These are phyloP conservation scores for Penicillium flavigenum DNA, from an alignment of 495 filamentous ascomycete species.

Conservation along the genomic window DNA sequence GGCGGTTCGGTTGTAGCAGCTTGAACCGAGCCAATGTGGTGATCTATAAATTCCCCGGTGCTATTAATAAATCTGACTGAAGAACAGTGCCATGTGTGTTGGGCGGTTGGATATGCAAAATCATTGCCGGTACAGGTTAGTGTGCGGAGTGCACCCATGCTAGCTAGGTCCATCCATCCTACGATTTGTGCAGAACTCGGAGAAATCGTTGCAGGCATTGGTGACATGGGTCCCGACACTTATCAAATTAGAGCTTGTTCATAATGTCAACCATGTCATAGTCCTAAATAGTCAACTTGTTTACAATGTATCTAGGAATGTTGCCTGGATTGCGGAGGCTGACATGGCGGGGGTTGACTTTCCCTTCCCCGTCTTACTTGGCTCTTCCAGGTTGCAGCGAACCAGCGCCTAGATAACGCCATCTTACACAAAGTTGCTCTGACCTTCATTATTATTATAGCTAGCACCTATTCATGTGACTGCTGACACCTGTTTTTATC, in stretches of 20 bases:
- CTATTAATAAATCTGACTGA: conserved; percentile 28
- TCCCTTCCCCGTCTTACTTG: background rate
- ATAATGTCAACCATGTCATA: background rate
- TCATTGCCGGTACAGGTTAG: conserved; percentile 31
- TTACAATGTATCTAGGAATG: background rate
- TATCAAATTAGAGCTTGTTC: background rate
- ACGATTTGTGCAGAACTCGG: conserved; percentile 9
- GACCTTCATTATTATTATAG: background rate
- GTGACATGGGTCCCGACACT: background rate
- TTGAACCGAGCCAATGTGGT: conserved; percentile 6
- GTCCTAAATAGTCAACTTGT: background rate
- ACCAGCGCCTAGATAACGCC: conserved; percentile 18
- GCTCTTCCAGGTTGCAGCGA: conserved; percentile 2
- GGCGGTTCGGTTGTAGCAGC: conserved; percentile 17
- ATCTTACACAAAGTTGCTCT: conserved; percentile 9
- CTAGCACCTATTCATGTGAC: background rate
- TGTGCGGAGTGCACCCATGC: conserved; percentile 26
- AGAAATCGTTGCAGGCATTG: conserved; percentile 5
- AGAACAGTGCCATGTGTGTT: conserved; percentile 12
- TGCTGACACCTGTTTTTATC: background rate
- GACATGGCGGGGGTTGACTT: conserved; percentile 1
- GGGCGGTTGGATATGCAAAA: conserved; percentile 28
- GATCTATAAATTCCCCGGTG: conserved; percentile 20
- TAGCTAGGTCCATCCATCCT: conserved; percentile 1
- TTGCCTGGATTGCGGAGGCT: conserved; percentile 4